phyloP scores from a whole-genome alignment of 1,139 yeast genomes.

The Saccharomyces hybrid region DNA sequence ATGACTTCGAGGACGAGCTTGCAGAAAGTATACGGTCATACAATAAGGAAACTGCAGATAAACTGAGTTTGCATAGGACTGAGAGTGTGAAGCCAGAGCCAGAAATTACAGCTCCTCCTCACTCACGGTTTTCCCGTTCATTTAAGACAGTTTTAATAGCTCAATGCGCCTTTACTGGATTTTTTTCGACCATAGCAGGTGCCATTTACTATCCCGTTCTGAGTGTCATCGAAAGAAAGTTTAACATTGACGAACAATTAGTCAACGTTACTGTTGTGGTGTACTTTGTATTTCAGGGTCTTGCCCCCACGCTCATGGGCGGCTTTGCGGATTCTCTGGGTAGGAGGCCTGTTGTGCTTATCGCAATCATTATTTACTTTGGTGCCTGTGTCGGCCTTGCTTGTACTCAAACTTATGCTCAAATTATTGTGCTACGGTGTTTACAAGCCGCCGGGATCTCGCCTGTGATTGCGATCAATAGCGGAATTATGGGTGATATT shows the following conservation, averaged over 20 bases:
- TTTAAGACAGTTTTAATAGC: slow-evolving; percentile 37
- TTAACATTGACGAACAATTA: slow-evolving; percentile 46
- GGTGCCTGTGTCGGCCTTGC: slow-evolving; percentile 58
- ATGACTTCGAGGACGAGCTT: slow-evolving; percentile 28
- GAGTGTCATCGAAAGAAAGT: slow-evolving; percentile 44
- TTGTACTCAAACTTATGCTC: slow-evolving; percentile 38
- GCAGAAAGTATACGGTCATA: background rate
- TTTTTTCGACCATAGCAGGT: slow-evolving; percentile 59
- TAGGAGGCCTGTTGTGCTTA: slow-evolving; percentile 54
- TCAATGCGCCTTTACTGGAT: slow-evolving; percentile 41
- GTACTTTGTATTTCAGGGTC: slow-evolving; percentile 63
- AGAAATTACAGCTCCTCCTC: slow-evolving; percentile 10
- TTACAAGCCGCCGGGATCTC: slow-evolving; percentile 66
- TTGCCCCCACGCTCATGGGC: slow-evolving; percentile 58
- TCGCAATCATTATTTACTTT: slow-evolving; percentile 46
- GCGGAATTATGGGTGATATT: slow-evolving; percentile 65
- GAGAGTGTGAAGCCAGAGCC: slow-evolving; percentile 10
- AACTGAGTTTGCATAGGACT: slow-evolving; percentile 3
- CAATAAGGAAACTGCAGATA: background rate
- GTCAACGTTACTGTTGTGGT: slow-evolving; percentile 65
- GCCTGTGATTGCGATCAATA: slow-evolving; percentile 57
- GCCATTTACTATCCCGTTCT: slow-evolving; percentile 73
- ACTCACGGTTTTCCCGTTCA: slow-evolving; percentile 33
- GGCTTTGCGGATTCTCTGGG: slow-evolving; percentile 64
- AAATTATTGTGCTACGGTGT: slow-evolving; percentile 50